Evolutionary conservation across 2,329 filamentous ascomycete genomes (phyloP).

Genomic region (Phialemoniopsis sp.): DNA sequence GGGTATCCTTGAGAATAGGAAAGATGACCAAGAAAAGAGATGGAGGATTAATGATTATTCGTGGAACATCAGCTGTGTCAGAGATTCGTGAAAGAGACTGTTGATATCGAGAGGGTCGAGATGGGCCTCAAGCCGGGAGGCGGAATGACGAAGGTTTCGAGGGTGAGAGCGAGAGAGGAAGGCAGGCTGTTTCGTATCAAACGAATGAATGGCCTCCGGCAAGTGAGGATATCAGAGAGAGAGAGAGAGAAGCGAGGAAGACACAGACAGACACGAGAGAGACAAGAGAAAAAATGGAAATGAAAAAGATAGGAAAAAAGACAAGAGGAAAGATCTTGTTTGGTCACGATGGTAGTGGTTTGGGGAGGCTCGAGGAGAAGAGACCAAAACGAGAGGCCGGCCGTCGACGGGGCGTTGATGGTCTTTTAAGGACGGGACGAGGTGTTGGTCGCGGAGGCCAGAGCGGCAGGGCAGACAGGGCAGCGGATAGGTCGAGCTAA

Average conservation of each 20-base stretch:
- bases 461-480: no score
- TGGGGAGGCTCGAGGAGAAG: slow-evolving; percentile 4
- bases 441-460: no score
- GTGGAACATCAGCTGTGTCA: slow-evolving; percentile 1
- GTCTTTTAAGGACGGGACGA: not conserved
- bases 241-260: slow-evolving; percentile 9
- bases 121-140: not conserved
- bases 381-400: slow-evolving; percentile 12
- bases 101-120: slow-evolving; percentile 8
- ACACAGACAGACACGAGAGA: slow-evolving; percentile 19
- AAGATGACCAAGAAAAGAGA: not conserved
- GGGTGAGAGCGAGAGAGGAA: slow-evolving; percentile 7
- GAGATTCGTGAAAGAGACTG: not conserved
- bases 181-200: slow-evolving; percentile 32
- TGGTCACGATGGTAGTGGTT: slow-evolving; percentile 1
- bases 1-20: not conserved
- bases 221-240: slow-evolving; percentile 10
- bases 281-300: slow-evolving; percentile 17
- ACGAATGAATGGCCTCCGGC: slow-evolving; percentile 25
- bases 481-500: no score
- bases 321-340: slow-evolving; percentile 1
- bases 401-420: not conserved
- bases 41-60: no score
- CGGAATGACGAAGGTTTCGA: no score
- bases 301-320: slow-evolving; percentile 16